Conservation (phyloP, 2,329 filamentous ascomycete genomes). For the Coniochaeta ligniaria region DNA sequence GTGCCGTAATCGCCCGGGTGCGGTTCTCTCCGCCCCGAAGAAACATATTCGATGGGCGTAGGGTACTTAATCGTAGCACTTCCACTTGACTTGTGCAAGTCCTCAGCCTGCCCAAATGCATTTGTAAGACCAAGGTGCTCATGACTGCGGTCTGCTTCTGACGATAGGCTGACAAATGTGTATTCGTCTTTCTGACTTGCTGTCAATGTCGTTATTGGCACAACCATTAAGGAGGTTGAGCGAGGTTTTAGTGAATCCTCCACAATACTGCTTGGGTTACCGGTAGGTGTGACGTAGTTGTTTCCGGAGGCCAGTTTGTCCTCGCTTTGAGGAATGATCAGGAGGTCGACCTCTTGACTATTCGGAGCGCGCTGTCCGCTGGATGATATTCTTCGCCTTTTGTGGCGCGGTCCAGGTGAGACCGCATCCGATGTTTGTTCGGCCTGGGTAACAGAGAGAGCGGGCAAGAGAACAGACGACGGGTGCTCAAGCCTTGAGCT, state of each 20-base stretch:
- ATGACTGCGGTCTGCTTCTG: slow-evolving; percentile 9
- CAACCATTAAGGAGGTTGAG: slow-evolving; percentile 18
- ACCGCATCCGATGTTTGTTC: not conserved
- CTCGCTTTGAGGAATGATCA: slow-evolving; percentile 10
- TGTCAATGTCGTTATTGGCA: slow-evolving; percentile 22
- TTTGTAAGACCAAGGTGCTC: slow-evolving; percentile 5
- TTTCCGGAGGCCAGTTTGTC: slow-evolving; percentile 3
- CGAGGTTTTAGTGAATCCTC: slow-evolving; percentile 4
- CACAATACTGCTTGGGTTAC: slow-evolving; percentile 1
- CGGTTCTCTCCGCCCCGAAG: slow-evolving; percentile 8
- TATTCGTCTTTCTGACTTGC: slow-evolving; percentile 30
- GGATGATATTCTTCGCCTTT: slow-evolving; percentile 1
- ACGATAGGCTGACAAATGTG: slow-evolving; percentile 16
- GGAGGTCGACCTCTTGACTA: slow-evolving; percentile 14
- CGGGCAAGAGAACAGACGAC: not conserved
- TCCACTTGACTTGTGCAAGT: slow-evolving; percentile 19
- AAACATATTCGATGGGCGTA: slow-evolving; percentile 23
- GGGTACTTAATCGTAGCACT: slow-evolving; percentile 25
- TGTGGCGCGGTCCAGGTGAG: slow-evolving; percentile 10
- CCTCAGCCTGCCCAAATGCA: slow-evolving; percentile 2
- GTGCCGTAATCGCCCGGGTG: not conserved
- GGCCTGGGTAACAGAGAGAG: not conserved
- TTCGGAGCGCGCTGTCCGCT: slow-evolving; percentile 1
- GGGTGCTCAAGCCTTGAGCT: too few species aligned
- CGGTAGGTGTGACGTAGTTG: not conserved